Base-by-base conservation (phyloP, 257 asterid genomes). In the Solanum etuberosum region DNA sequence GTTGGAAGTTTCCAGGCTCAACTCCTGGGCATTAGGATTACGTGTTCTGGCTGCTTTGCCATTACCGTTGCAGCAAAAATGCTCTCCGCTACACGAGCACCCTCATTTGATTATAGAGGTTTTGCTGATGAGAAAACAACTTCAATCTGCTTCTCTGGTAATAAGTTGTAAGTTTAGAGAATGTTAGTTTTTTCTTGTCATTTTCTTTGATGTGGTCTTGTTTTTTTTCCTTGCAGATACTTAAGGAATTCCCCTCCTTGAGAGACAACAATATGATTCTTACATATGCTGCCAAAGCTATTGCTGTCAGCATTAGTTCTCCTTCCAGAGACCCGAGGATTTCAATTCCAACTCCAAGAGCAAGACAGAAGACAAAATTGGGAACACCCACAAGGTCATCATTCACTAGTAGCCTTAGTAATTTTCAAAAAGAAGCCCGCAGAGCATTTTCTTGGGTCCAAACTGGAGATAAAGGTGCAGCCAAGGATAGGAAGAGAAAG, bases 361-460 rank as follows among this genome's bases (percentile, higher is more conserved):
- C 93, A 86, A 97, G 95, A 92, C 99, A 93, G 92, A 97, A 94
- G 91, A 77, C 92, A 18, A 95, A 93, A 91, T 89, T 86, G 31
- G 95, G 93, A 89, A 93, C 98, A 76, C 98, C 98, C 46, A 90
- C 96, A 3, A 90, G 96, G 89, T 93, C 98, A 90, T 91, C 98
- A 83, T 95, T 97, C 88, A 92, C 92, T 89, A 95, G 93, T 91
- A 95, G 98, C 92, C 93, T 94, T 27, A 97, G 96, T 89, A 93
- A 95, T 91, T 91, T 95, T 91, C 99, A 95, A 89, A 97, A 95
- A 91, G 99, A 96, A 93, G 99, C 98, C 84, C 98, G 98, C 77
- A 91, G 99, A 92, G 99, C 98, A 88, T 97, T 95, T 93, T 94
- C 98, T 42, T 97, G 99, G 99, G 88, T 98, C 72, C 98, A 98